These are phyloP conservation scores for Citrus inodora DNA, from an alignment of 345 rosid species.

Conservation along the genomic window DNA sequence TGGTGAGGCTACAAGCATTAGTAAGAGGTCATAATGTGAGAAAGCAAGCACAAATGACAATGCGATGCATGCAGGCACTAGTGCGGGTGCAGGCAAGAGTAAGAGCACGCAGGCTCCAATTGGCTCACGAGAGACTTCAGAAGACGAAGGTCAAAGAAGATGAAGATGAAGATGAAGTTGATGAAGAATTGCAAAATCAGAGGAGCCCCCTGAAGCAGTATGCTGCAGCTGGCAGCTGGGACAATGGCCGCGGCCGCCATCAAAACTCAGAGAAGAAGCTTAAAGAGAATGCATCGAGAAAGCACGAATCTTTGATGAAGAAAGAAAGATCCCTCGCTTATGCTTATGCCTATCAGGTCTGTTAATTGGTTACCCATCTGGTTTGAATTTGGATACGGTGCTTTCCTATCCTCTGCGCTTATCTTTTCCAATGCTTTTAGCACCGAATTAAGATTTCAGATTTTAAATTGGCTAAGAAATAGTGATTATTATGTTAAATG, in stretches of 20 bases:
- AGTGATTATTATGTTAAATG: too few species aligned
- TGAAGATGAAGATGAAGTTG: conserved; percentile 17
- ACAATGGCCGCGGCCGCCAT: conserved; percentile 19
- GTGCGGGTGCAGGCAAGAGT: conserved; percentile 95
- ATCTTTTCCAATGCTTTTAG: too few species aligned
- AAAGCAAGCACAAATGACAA: conserved; percentile 95
- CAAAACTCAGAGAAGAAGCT: conserved; percentile 33
- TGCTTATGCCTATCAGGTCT: conserved; percentile 82
- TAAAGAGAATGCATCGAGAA: conserved; percentile 44
- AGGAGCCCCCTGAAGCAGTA: conserved; percentile 34
- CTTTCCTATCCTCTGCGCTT: too few species aligned
- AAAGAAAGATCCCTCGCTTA: conserved; percentile 94
- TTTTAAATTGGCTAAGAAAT: too few species aligned
- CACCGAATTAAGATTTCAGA: too few species aligned
- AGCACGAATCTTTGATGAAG: conserved; percentile 56
- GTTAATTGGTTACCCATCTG: not conserved
- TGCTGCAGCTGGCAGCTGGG: conserved; percentile 26
- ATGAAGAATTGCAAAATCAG: conserved; percentile 19
- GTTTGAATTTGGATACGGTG: too few species aligned
- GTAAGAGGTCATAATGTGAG: conserved; percentile 95
- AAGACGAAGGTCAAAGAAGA: conserved; percentile 28
- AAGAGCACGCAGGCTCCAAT: conserved; percentile 67
- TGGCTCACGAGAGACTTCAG: conserved; percentile 48
- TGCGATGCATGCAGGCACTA: conserved; percentile 97
- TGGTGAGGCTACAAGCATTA: conserved; percentile 90